A percentile compares a stretch with the other conserved stretches of the same genome.
Conservation (phyloP, 257 asterid species). For the Jacaranda mimosifolia region DNA sequence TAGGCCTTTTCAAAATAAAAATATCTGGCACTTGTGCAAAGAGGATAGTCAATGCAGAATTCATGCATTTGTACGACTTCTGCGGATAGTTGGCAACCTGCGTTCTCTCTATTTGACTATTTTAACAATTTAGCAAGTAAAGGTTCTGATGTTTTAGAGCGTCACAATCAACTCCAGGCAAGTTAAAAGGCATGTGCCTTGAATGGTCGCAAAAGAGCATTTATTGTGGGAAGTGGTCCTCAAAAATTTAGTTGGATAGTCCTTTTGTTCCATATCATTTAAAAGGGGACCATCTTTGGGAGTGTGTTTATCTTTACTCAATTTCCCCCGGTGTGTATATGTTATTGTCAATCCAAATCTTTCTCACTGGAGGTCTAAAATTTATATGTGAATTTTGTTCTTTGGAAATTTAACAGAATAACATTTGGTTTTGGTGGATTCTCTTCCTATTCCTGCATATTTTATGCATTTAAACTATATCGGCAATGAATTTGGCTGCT, state of each 20-base stretch:
- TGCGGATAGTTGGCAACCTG: neutral
- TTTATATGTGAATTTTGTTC: too few relatives aligned
- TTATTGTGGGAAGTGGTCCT: constrained; percentile 29
- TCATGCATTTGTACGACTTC: neutral
- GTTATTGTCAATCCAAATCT: neutral
- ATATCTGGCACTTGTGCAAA: neutral
- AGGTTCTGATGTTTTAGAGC: neutral
- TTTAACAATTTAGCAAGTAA: neutral
- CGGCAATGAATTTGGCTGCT: too few relatives aligned
- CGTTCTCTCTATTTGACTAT: neutral
- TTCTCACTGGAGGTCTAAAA: neutral
- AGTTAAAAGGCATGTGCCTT: constrained; percentile 1
- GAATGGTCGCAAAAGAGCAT: constrained; percentile 8
- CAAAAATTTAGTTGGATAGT: constrained; percentile 3
- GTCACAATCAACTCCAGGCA: neutral
- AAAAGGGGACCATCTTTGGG: constrained; percentile 33
- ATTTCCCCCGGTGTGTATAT: neutral
- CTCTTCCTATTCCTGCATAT: too few relatives aligned
- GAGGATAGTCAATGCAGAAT: neutral
- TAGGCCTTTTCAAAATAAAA: neutral
- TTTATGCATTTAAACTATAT: too few relatives aligned
- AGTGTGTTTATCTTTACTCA: constrained; percentile 2
- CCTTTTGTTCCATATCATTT: neutral
- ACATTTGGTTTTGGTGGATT: too few relatives aligned
- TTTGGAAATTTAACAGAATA: too few relatives aligned